Evolutionary conservation across 2,329 filamentous ascomycete genomes (phyloP).

Genomic region (Exophiala viscosa): DNA sequence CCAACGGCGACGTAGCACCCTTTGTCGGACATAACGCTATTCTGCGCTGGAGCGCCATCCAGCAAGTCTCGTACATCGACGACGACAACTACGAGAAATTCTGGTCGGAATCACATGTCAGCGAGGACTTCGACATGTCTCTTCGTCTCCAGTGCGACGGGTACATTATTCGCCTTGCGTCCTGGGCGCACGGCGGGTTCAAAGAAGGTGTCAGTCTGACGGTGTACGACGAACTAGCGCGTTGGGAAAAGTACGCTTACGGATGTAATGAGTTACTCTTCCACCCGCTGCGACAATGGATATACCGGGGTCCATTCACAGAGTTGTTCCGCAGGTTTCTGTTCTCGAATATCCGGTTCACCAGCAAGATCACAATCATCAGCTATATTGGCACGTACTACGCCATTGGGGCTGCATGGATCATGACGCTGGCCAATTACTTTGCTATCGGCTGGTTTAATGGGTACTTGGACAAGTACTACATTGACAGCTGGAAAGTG

Average conservation of each 20-base stretch:
- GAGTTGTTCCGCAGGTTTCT: slow-evolving; percentile 72
- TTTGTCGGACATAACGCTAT: slow-evolving; percentile 78
- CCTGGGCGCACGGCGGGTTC: slow-evolving; percentile 66
- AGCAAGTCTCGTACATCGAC: slow-evolving; percentile 55
- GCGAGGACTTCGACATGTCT: slow-evolving; percentile 74
- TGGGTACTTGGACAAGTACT: slow-evolving; percentile 63
- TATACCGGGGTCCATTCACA: slow-evolving; percentile 71
- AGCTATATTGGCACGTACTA: slow-evolving; percentile 71
- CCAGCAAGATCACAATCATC: slow-evolving; percentile 68
- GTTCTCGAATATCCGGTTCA: slow-evolving; percentile 56
- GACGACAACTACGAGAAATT: slow-evolving; percentile 49
- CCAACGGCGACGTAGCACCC: slow-evolving; percentile 67
- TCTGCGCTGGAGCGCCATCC: slow-evolving; percentile 64
- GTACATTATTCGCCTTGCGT: slow-evolving; percentile 65
- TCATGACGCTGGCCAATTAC: slow-evolving; percentile 67
- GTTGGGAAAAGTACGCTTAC: slow-evolving; percentile 85
- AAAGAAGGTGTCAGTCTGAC: slow-evolving; percentile 79
- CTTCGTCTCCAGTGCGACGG: slow-evolving; percentile 66
- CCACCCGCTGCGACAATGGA: slow-evolving; percentile 71
- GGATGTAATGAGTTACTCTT: slow-evolving; percentile 80
- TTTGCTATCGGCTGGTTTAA: slow-evolving; percentile 69
- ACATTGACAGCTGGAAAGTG: slow-evolving; percentile 63
- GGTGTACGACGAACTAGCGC: slow-evolving; percentile 77
- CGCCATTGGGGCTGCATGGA: slow-evolving; percentile 64
- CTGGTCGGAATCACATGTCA: slow-evolving; percentile 73